Base-by-base conservation (phyloP, 805 yeast genomes). In the Sugiyamaella chiloensis region DNA sequence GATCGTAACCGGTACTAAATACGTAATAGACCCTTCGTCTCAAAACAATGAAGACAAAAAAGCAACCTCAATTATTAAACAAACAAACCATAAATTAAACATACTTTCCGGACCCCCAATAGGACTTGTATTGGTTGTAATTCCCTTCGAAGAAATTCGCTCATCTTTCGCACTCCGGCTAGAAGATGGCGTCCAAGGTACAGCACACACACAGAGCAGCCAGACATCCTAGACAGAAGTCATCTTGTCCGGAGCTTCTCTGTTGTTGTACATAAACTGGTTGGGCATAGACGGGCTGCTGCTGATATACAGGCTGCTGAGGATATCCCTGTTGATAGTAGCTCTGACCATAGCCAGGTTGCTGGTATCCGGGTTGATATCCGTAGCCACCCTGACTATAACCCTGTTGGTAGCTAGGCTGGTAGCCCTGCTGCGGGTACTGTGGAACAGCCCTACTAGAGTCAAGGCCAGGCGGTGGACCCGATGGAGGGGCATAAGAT, bases 151-250 rank as follows among this genome's bases (percentile, higher is more conserved):
- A n/a, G n/a, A n/a, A n/a, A n/a, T n/a, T n/a, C n/a, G n/a, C n/a
- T n/a, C n/a, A n/a, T n/a, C n/a, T n/a, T n/a, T n/a, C n/a, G n/a
- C n/a, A n/a, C n/a, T 9, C 5, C 12, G 16, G n/a, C 37, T 53
- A 60, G 50, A 44, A 49, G 46, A 49, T 36, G 46, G 53, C 56
- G 9, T 53, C 55, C 40, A 57, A 24, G 14, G 61, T 55, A 26
- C 60, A 57, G 30, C 60, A 57, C 39, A 57, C 21, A 57, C 60
- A 57, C 45, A 57, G 39, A n/a, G 60, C 55, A 2, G 59, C 60
- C 39, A 52, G 40, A 36, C 56, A 57, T 14, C 53, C 55, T 39
- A 51, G 24, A 14, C 44, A 31, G 48, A 56, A 48, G 42, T 46
- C 48, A 20, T 52, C 45, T 24, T 50, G 37, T 24, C 43, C 40